Conservation (phyloP, 352 stramenopile genomes). For the Pythium coloratum region DNA sequence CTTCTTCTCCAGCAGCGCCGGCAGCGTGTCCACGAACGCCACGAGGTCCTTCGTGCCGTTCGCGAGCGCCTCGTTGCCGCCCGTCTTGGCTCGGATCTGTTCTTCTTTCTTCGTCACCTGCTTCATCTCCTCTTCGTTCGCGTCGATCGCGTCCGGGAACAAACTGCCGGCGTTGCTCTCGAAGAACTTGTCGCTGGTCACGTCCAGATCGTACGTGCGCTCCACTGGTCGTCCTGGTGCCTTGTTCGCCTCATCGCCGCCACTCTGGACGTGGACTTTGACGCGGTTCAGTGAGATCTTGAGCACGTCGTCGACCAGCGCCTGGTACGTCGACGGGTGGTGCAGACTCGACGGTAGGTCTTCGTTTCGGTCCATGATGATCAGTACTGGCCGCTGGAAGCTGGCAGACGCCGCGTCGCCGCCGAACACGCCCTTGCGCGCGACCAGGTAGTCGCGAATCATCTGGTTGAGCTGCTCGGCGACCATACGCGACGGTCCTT, state of each 20-base stretch:
- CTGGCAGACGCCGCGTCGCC: conserved; percentile 41
- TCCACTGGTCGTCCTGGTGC: conserved; percentile 38
- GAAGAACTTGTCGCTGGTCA: conserved; percentile 84
- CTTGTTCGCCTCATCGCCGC: conserved; percentile 31
- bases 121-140: conserved; percentile 89
- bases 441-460: conserved; percentile 74
- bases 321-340: conserved; percentile 94
- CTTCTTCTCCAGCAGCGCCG: conserved; percentile 84
- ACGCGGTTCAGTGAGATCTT: conserved; percentile 96
- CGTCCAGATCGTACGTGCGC: conserved; percentile 79
- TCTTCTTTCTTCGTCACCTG: conserved; percentile 85
- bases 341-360: conserved; percentile 95
- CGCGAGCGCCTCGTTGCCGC: conserved; percentile 57
- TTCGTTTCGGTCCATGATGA: conserved; percentile 97
- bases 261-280: conserved; percentile 85
- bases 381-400: conserved; percentile 92
- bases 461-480: conserved; percentile 90
- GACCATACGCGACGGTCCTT: conserved; percentile 96
- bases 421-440: conserved; percentile 65
- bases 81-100: conserved; percentile 72
- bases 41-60: conserved; percentile 85
- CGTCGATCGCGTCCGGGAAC: conserved; percentile 83
- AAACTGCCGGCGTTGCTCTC: conserved; percentile 70
- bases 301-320: conserved; percentile 96
- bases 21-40: conserved; percentile 80